Evolutionary conservation across 202 grass and related monocot species (phyloP), one percentile per base, ranked within the genome.

Genomic region (Brachypodium distachyon): DNA sequence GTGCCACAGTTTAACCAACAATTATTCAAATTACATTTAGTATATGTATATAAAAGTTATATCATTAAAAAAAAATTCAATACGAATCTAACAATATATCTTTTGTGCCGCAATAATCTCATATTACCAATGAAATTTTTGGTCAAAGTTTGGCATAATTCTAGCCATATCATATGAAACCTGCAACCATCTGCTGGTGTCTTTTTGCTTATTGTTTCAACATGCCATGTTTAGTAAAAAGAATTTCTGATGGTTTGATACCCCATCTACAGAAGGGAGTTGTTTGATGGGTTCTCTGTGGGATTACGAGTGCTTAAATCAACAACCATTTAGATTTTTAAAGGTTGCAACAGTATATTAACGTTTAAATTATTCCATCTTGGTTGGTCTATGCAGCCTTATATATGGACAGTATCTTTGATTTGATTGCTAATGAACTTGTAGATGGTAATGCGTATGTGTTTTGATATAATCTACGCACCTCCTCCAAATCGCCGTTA

Each of bases 391-490:
- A 9, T 41, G 34, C n/a, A 9, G 52, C 10, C 27, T 43, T 82
- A 59, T n/a, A n/a, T n/a, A n/a, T 74, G 28, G 4, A 25, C 0
- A 33, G 7, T 61, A 61, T 62, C 4, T 38, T 70, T 51, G 40
- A 64, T 70, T 77, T 61, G 22, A 70, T 61, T 61, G 63, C 81
- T 77, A 52, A 77, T 77, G 17, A 62, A 83, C 51, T 83, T 13
- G 10, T 25, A 36, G 18, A 19, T 62, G 33, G 18, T 38, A 0
- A 5, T 62, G n/a, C 8, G n/a, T n/a, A n/a, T n/a, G n/a, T n/a
- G n/a, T n/a, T n/a, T n/a, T n/a, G n/a, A n/a, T n/a, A n/a, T n/a
- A n/a, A n/a, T n/a, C n/a, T n/a, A n/a, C n/a, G n/a, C n/a, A n/a
- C n/a, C n/a, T n/a, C n/a, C n/a, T n/a, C n/a, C n/a, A n/a, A n/a